Evolutionary conservation across 2,329 filamentous ascomycete genomes (phyloP).

Genomic region (Ceratocystis lukuohia): DNA sequence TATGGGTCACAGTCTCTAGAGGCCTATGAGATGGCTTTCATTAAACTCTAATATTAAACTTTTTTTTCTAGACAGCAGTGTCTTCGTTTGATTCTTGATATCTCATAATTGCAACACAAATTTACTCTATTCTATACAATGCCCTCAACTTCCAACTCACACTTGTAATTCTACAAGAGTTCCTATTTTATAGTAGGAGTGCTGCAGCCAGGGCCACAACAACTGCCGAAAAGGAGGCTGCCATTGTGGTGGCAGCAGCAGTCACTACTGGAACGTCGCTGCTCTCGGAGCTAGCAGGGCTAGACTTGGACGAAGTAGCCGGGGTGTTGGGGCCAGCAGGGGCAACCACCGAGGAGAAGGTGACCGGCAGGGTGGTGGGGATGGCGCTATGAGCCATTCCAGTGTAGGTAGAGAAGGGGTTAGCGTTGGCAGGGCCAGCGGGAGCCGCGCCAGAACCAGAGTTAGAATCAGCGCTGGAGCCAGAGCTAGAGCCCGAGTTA

Average conservation of each 20-base stretch:
- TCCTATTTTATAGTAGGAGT: neutral
- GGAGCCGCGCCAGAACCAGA: neutral
- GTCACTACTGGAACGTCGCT: neutral
- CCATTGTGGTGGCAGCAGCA: neutral
- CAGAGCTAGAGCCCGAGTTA: neutral
- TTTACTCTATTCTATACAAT: neutral
- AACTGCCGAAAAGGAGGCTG: constrained; percentile 3
- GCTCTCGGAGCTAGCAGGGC: neutral
- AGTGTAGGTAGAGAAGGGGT: neutral
- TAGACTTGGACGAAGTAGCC: neutral
- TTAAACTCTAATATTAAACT: constrained; percentile 1
- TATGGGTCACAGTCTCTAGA: too few species aligned
- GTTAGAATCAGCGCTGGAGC: neutral
- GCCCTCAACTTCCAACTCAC: neutral
- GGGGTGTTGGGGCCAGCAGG: neutral
- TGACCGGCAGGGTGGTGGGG: neutral
- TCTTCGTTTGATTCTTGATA: neutral
- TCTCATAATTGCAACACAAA: neutral
- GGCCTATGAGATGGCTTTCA: neutral
- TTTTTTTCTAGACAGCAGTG: neutral
- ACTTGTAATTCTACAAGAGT: neutral
- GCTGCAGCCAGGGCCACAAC: constrained; percentile 1
- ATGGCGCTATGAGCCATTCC: neutral
- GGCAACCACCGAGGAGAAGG: neutral
- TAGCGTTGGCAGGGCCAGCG: neutral